Evolutionary conservation across 2,329 filamentous ascomycete genomes (phyloP).

Genomic region (Harringtonia lauricola): DNA sequence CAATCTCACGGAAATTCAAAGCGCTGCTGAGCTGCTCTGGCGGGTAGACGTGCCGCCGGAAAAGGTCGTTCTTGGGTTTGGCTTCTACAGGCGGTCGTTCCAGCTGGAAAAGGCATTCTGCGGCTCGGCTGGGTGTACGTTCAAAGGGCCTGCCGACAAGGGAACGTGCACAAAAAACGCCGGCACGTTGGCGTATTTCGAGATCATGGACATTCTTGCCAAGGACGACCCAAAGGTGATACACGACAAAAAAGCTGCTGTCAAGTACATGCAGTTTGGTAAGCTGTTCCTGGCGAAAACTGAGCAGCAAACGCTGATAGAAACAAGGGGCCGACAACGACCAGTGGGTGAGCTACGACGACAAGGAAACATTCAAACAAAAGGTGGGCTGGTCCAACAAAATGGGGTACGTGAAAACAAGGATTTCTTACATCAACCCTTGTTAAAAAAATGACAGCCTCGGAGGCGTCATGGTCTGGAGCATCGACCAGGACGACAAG

Average conservation of each 20-base stretch:
- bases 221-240: background rate
- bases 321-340: conserved; percentile 12
- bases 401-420: too few relatives aligned
- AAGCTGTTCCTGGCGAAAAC: too few relatives aligned
- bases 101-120: conserved; percentile 7
- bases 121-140: conserved; percentile 13
- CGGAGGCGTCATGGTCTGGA: conserved; percentile 13
- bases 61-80: background rate
- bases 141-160: conserved; percentile 9
- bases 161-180: conserved; percentile 12
- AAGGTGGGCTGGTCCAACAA: conserved; percentile 16
- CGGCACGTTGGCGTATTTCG: conserved; percentile 14
- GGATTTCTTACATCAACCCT: too few relatives aligned
- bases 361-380: conserved; percentile 16
- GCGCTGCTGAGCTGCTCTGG: background rate
- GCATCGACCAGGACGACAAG: conserved; percentile 1
- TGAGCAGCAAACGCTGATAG: too few relatives aligned
- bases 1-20: background rate
- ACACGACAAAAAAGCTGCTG: conserved; percentile 13
- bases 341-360: conserved; percentile 20
- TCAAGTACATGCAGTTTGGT: conserved; percentile 15
- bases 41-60: background rate
- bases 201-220: conserved; percentile 12
- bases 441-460: too few relatives aligned
- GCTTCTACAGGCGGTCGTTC: background rate